Percentiles rank a stretch among this genome's conserved stretches.
Conservation (phyloP, 2,329 filamentous ascomycete genomes). For the Sphaerulina populicola region DNA sequence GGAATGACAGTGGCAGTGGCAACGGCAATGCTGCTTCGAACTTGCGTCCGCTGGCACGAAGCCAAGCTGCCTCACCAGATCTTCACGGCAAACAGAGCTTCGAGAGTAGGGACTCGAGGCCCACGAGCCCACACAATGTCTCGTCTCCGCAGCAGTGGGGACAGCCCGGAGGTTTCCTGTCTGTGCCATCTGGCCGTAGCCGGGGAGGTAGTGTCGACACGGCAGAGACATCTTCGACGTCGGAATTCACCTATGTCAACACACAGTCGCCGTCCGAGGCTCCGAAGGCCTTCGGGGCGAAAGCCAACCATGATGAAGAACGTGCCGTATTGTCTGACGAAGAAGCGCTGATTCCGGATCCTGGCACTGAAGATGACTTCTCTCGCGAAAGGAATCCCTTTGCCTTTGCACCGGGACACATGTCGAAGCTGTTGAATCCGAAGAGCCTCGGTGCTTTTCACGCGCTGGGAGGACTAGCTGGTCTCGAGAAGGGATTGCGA, state of each 20-base stretch:
- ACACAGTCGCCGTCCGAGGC: slow-evolving; percentile 33
- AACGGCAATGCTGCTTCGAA: slow-evolving; percentile 12
- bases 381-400: slow-evolving; percentile 70
- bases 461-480: slow-evolving; percentile 62
- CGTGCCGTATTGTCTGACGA: slow-evolving; percentile 53
- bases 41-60: slow-evolving; percentile 17
- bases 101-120: slow-evolving; percentile 56
- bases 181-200: slow-evolving; percentile 55
- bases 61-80: slow-evolving; percentile 37
- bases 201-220: slow-evolving; percentile 61
- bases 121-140: slow-evolving; percentile 59
- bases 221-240: slow-evolving; percentile 48
- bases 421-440: slow-evolving; percentile 72
- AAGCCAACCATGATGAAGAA: slow-evolving; percentile 33
- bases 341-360: slow-evolving; percentile 66
- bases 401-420: slow-evolving; percentile 71
- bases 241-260: slow-evolving; percentile 55
- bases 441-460: slow-evolving; percentile 69
- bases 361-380: slow-evolving; percentile 67
- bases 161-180: slow-evolving; percentile 49
- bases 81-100: slow-evolving; percentile 52
- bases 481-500: slow-evolving; percentile 64
- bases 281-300: slow-evolving; percentile 24
- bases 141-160: slow-evolving; percentile 52
- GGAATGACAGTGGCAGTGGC: slow-evolving; percentile 14